These are phyloP conservation scores for Alternaria angustiovoidea DNA, from an alignment of 2,329 filamentous ascomycete species.

Conservation along the genomic window DNA sequence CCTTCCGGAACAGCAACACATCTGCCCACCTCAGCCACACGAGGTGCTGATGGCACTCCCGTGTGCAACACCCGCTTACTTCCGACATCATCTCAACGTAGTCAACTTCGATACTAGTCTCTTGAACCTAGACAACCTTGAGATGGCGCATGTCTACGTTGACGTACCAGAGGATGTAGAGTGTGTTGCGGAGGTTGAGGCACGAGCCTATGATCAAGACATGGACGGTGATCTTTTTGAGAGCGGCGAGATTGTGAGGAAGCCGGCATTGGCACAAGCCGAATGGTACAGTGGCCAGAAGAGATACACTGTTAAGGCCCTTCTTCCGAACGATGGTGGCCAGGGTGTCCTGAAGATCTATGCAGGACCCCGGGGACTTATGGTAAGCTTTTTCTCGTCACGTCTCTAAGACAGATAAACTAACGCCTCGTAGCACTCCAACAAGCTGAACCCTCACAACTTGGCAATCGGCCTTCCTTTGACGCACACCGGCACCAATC, in stretches of 20 bases:
- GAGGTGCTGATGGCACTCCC: conserved; percentile 88
- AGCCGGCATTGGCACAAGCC: conserved; percentile 86
- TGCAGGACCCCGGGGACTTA: conserved; percentile 90
- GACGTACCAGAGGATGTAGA: conserved; percentile 90
- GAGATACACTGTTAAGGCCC: conserved; percentile 89
- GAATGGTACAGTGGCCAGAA: conserved; percentile 91
- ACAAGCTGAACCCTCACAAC: conserved; percentile 93
- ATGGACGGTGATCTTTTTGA: conserved; percentile 92
- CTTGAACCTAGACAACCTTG: conserved; percentile 85
- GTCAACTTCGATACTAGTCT: conserved; percentile 90
- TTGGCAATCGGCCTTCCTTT: conserved; percentile 90
- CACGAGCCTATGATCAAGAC: conserved; percentile 80
- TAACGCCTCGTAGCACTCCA: conserved; percentile 70
- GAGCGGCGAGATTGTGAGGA: conserved; percentile 84
- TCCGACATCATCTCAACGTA: conserved; percentile 81
- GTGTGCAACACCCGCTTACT: conserved; percentile 85
- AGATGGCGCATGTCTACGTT: conserved; percentile 90
- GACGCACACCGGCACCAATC: conserved; percentile 89
- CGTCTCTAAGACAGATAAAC: background rate
- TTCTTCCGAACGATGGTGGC: conserved; percentile 91
- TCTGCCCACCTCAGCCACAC: conserved; percentile 85
- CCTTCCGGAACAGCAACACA: conserved; percentile 86
- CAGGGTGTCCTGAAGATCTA: conserved; percentile 89
- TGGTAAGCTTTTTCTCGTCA: conserved; percentile 59
- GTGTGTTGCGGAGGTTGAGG: conserved; percentile 90